phyloP scores from a whole-genome alignment of 805 yeast genomes.

The Candida koratica region DNA sequence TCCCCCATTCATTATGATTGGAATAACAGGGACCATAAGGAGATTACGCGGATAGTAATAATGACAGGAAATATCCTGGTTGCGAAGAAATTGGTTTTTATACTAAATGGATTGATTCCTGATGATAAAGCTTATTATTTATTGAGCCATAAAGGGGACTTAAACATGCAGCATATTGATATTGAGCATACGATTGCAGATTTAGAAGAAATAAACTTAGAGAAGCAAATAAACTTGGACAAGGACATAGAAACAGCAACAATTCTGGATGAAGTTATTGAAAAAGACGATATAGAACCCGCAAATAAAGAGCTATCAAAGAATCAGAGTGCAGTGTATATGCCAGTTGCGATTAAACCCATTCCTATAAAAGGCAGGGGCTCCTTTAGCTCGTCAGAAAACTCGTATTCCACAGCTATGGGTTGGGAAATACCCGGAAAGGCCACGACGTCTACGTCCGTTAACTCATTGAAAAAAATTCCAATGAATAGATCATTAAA shows the following conservation, averaged over 20 bases:
- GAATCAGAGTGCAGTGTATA: background rate
- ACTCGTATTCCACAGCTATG: constrained; percentile 27
- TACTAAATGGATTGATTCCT: constrained; percentile 49
- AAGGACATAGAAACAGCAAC: background rate
- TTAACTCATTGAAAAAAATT: constrained; percentile 11
- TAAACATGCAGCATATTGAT: background rate
- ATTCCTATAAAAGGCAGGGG: constrained; percentile 17
- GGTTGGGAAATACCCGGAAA: constrained; percentile 49
- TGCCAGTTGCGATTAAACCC: constrained; percentile 6
- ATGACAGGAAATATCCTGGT: constrained; percentile 59
- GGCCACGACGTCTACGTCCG: constrained; percentile 20
- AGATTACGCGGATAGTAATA: constrained; percentile 47
- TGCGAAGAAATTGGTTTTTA: constrained; percentile 54
- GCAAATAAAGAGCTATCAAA: background rate
- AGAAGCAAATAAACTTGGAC: too few species aligned
- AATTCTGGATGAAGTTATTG: constrained; percentile 4
- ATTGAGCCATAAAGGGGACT: background rate
- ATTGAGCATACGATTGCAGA: background rate
- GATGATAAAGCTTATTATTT: constrained; percentile 21
- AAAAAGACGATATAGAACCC: constrained; percentile 5
- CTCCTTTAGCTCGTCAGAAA: constrained; percentile 21
- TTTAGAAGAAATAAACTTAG: too few species aligned
- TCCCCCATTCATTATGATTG: constrained; percentile 28
- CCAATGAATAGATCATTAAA: constrained; percentile 24
- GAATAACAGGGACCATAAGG: constrained; percentile 21